These are phyloP conservation scores for Gastrolobium villosum DNA, from an alignment of 306 rosid genomes.

Conservation along the genomic window DNA sequence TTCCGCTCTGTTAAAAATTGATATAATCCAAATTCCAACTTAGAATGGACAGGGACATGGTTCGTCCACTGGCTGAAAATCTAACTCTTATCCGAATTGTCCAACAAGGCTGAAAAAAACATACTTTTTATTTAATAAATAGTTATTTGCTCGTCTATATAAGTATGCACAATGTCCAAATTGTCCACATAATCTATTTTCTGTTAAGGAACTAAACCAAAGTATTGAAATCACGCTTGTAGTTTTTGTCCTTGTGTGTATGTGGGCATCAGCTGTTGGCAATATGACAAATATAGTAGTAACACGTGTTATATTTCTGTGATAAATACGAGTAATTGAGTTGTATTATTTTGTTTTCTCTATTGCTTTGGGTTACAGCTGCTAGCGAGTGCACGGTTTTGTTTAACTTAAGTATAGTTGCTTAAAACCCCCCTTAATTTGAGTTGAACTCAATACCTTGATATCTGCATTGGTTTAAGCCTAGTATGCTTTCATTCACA, in stretches of 20 bases:
- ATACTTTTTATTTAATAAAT: not conserved
- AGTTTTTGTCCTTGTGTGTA: not conserved
- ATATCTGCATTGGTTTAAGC: not conserved
- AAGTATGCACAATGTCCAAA: not conserved
- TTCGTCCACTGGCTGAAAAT: slow-evolving; percentile 35
- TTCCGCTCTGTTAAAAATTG: slow-evolving; percentile 7
- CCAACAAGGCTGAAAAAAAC: slow-evolving; percentile 24
- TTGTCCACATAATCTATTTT: not conserved
- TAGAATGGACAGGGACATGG: slow-evolving; percentile 25
- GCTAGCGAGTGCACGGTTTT: slow-evolving; percentile 3
- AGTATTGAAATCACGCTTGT: slow-evolving; percentile 1
- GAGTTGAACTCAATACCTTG: not conserved
- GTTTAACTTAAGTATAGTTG: not conserved
- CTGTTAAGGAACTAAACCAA: not conserved
- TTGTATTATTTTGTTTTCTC: not conserved
- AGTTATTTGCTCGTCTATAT: not conserved
- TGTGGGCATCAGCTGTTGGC: not conserved
- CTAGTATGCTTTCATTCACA: too few species aligned
- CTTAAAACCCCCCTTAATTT: not conserved
- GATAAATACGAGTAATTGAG: slow-evolving; percentile 20
- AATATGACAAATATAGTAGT: not conserved
- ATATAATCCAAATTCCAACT: not conserved
- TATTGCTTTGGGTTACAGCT: not conserved
- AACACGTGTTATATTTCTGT: not conserved
- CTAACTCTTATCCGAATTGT: not conserved